Base-by-base conservation (phyloP, 805 yeast species). In the Lipomyces yamadae region DNA sequence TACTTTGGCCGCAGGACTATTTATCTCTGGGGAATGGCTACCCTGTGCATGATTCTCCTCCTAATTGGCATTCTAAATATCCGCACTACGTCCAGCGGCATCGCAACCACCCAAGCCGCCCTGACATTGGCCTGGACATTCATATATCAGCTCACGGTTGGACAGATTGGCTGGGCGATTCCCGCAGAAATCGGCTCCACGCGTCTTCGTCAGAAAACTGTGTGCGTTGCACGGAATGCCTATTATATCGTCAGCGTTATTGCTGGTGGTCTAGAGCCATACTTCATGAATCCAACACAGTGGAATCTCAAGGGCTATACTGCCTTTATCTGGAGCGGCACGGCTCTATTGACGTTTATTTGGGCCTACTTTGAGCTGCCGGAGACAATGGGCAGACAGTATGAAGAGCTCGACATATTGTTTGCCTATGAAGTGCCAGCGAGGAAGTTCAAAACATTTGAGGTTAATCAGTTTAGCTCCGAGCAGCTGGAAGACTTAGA, bases 321-420 rank as follows among this genome's bases (percentile, higher is more conserved):
- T n/a, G 85, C 80, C 2, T 81, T 81, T 72, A 76, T 83, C 61
- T 78, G 83, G 80, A 80, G 80, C 57, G 85, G 79, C 1, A 71
- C 73, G 29, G 73, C 77, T n/a, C 56, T 78, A 4, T 2, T 75
- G 15, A 71, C 78, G 18, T 34, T 81, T 6, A 68, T 77, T 48
- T 84, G 86, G 85, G 77, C 81, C 42, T 82, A 77, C 75, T 82
- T 84, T 75, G 81, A 83, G 59, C 77, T 86, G 61, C 90, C 91
- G 8, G 91, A 87, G 75, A 84, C 89, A 34, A 79, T 80, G 70
- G 82, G 81, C 60, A 81, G 87, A 75, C 84, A 89, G 0, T 85
- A 79, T 73, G 88, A 86, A 60, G 90, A 87, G 72, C 77, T 87
- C 73, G 90, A 86, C 75, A 76, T 78, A 62, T 77, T 87, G 77